phyloP scores from a whole-genome alignment of 305 asterid genomes.

The Fraxinus paxiana region DNA sequence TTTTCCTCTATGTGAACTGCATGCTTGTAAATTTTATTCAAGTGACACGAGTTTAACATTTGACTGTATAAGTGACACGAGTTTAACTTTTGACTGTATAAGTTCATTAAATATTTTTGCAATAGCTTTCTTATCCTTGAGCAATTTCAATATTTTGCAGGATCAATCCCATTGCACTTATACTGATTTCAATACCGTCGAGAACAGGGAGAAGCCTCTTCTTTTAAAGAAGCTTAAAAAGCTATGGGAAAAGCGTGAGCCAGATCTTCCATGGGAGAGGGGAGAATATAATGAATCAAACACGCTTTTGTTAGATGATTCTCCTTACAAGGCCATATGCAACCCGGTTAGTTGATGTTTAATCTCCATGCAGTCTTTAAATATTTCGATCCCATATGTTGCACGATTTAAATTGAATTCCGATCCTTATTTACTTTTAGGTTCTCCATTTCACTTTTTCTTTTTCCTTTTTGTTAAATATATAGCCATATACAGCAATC shows the following conservation, averaged over 20 bases:
- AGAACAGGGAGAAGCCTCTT: slow-evolving; percentile 64
- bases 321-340: slow-evolving; percentile 72
- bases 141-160: slow-evolving; percentile 40
- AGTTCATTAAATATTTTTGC: neutral
- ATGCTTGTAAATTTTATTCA: slow-evolving; percentile 3
- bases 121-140: slow-evolving; percentile 12
- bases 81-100: neutral
- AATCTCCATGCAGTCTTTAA: neutral
- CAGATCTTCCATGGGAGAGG: slow-evolving; percentile 74
- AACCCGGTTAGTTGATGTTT: slow-evolving; percentile 66
- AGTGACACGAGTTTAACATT: neutral
- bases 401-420: slow-evolving; percentile 18
- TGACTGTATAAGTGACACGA: neutral
- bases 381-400: neutral
- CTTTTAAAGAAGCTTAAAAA: slow-evolving; percentile 65
- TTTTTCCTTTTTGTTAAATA: neutral
- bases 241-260: slow-evolving; percentile 67
- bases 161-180: slow-evolving; percentile 79
- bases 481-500: slow-evolving; percentile 72
- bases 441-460: slow-evolving; percentile 15
- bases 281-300: slow-evolving; percentile 73
- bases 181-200: slow-evolving; percentile 56
- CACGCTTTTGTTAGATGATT: slow-evolving; percentile 79
- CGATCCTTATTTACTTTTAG: slow-evolving; percentile 5
- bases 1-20: slow-evolving; percentile 8